These are phyloP conservation scores for Fusarium brevicatenulatum DNA, from an alignment of 2,329 filamentous ascomycete genomes.

Conservation along the genomic window DNA sequence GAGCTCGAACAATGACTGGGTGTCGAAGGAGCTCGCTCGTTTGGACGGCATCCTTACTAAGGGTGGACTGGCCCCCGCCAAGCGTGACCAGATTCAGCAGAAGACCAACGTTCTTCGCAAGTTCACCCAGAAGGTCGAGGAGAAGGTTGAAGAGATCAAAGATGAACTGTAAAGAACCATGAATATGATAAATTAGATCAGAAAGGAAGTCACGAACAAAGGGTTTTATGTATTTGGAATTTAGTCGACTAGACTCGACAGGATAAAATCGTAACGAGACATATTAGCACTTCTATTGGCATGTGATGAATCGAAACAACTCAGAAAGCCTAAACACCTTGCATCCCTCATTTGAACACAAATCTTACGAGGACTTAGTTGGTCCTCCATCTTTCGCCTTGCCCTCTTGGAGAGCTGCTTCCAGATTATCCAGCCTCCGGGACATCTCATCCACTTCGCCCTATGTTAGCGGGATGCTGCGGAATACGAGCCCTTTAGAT, in stretches of 20 bases:
- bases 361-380: conserved; percentile 47
- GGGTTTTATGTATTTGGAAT: conserved; percentile 33
- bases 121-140: conserved; percentile 72
- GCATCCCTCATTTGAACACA: background rate
- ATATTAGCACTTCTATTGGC: conserved; percentile 12
- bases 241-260: conserved; percentile 32
- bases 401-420: conserved; percentile 73
- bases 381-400: conserved; percentile 57
- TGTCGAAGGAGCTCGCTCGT: conserved; percentile 84
- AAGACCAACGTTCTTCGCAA: conserved; percentile 88
- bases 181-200: conserved; percentile 10
- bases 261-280: conserved; percentile 26
- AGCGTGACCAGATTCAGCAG: conserved; percentile 86
- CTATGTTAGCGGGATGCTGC: conserved; percentile 20
- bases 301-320: conserved; percentile 19
- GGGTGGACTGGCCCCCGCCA: conserved; percentile 84
- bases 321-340: conserved; percentile 31
- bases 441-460: conserved; percentile 94
- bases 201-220: conserved; percentile 20
- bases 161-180: conserved; percentile 50
- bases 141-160: conserved; percentile 69
- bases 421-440: conserved; percentile 82
- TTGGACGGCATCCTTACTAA: conserved; percentile 84
- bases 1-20: conserved; percentile 79
- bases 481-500: background rate